phyloP scores from a whole-genome alignment of 208 protist genomes.

The Tritrichomonas musculus region DNA sequence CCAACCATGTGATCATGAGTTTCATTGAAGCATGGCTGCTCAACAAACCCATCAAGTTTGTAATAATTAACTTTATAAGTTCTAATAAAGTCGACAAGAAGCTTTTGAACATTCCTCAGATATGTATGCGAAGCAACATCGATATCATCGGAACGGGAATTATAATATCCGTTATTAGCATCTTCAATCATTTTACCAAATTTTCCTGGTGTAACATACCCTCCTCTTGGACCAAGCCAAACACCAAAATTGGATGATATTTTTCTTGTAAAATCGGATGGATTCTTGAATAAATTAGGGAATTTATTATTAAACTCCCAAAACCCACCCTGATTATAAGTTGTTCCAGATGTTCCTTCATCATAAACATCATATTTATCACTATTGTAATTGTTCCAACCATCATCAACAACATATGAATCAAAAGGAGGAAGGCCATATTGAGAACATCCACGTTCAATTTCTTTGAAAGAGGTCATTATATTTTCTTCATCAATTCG shows the following conservation, averaged over 20 bases:
- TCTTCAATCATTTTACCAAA: conserved; percentile 28
- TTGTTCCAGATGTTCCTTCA: background rate
- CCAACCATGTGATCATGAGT: conserved; percentile 20
- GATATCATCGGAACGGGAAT: background rate
- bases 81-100: background rate
- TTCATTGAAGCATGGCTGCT: background rate
- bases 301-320: background rate
- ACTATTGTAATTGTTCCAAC: background rate
- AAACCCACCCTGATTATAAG: background rate
- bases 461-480: background rate
- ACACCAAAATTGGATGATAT: background rate
- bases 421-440: background rate
- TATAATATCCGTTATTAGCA: background rate
- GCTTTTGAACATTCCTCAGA: background rate
- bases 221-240: background rate
- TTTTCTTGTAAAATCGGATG: background rate
- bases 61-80: conserved; percentile 17
- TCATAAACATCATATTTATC: background rate
- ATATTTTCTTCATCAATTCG: background rate
- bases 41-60: background rate
- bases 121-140: background rate
- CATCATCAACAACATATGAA: background rate
- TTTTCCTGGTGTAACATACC: background rate
- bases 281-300: background rate
- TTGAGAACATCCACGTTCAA: background rate